Evolutionary conservation across 768 basidiomycete genomes (phyloP), one percentile per base, ranked within the genome.

Genomic region (Termitomyces sp.): DNA sequence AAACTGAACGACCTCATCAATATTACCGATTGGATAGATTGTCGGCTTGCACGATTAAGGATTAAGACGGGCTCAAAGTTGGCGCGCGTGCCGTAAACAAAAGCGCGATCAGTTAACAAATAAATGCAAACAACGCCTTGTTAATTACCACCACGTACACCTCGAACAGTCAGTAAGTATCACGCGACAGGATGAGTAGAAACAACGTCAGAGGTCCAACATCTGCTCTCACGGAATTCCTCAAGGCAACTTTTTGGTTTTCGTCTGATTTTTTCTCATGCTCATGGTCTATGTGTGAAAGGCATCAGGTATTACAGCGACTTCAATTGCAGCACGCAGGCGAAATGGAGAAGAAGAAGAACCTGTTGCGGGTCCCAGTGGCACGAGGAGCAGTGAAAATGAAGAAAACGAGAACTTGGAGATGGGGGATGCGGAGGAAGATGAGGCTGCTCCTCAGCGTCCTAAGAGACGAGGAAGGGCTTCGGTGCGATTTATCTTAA

Each of bases 171-270:
- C 44, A 34, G 7, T 40, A 27, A 21, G 4, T 17, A 5, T 16
- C 7, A 29, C 32, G 12, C 14, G 27, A 42, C 29, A 57, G 31
- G 38, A 69, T 67, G 62, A 62, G 65, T 47, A 64, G 66, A 50
- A 79, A 79, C 66, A 89, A 89, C 57, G 84, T 93, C 42, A 82
- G 87, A 12, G 92, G 92, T 0, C 92, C 92, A 2, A 84, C 88
- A 0, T 92, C 90, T 21, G 92, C 92, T 0, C 72, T 94, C 12
- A 92, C 92, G 35, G 89, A 91, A 60, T 94, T 89, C 62, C 73
- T 94, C 34, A 82, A 82, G 64, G 92, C 89, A 58, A 29, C 75
- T 70, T 25, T 37, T 1, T 12, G 11, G 47, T 17, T 47, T 57
- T 48, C 29, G 16, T 59, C 34, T 37, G 47, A 12, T 23, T 49